Conservation (phyloP, 805 yeast species). For the Grigorovia jiainica region DNA sequence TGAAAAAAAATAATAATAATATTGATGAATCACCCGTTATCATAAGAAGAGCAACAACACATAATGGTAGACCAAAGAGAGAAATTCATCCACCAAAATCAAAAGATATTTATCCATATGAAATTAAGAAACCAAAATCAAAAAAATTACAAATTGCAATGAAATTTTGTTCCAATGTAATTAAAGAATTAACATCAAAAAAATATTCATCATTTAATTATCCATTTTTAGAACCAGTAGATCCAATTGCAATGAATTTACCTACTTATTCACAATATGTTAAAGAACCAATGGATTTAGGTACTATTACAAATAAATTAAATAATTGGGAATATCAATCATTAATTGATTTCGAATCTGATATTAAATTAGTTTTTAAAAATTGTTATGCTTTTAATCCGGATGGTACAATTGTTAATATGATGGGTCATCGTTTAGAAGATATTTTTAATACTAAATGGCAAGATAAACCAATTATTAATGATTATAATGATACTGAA, state of each 20-base stretch:
- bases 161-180: slow-evolving; percentile 70
- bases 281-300: slow-evolving; percentile 90
- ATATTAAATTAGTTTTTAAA: slow-evolving; percentile 70
- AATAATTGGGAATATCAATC: slow-evolving; percentile 81
- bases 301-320: slow-evolving; percentile 71
- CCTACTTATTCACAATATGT: slow-evolving; percentile 84
- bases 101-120: slow-evolving; percentile 79
- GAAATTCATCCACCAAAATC: slow-evolving; percentile 95
- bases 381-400: slow-evolving; percentile 93
- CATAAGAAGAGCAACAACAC: slow-evolving; percentile 66
- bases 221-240: slow-evolving; percentile 91
- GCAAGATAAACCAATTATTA: slow-evolving; percentile 74
- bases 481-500: slow-evolving; percentile 38
- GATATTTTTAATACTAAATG: slow-evolving; percentile 78
- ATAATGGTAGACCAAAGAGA: slow-evolving; percentile 85
- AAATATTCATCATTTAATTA: slow-evolving; percentile 77
- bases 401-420: slow-evolving; percentile 90
- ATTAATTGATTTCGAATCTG: slow-evolving; percentile 79
- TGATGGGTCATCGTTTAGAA: slow-evolving; percentile 90
- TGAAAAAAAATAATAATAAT: slow-evolving; percentile 15
- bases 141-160: slow-evolving; percentile 87
- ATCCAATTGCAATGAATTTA: slow-evolving; percentile 85
- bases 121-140: slow-evolving; percentile 64
- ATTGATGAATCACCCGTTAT: slow-evolving; percentile 30
- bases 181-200: slow-evolving; percentile 75